Percentiles rank a stretch among this genome's conserved stretches.
Conservation (phyloP, 1,284 basidiomycete species). For the Cystobasidium pallidum region DNA sequence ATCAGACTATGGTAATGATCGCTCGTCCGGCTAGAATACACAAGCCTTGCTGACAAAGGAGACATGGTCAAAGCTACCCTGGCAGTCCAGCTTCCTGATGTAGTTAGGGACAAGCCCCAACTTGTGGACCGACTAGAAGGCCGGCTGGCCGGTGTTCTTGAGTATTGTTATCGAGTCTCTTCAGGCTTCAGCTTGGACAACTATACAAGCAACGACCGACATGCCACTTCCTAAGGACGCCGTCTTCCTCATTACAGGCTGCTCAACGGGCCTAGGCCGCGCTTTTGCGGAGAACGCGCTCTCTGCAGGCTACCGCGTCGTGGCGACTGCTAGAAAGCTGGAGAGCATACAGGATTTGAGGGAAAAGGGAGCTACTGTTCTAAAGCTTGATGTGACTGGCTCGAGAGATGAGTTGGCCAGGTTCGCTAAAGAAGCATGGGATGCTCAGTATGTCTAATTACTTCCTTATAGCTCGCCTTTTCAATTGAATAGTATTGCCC, state of each 20-base stretch:
- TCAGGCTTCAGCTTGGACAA: no score
- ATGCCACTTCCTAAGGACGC: not conserved
- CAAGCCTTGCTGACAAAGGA: no score
- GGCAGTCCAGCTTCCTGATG: no score
- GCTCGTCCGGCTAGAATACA: no score
- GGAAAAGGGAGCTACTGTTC: slow-evolving; percentile 5
- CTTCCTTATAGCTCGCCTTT: not conserved
- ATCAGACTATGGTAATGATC: no score
- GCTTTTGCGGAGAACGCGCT: slow-evolving; percentile 2
- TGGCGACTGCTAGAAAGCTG: slow-evolving; percentile 10
- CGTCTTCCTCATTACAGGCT: slow-evolving; percentile 14
- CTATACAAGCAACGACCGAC: not conserved
- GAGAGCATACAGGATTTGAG: slow-evolving; percentile 7
- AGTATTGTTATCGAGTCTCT: no score
- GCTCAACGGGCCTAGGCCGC: slow-evolving; percentile 6
- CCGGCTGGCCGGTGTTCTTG: no score
- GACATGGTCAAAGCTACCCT: no score
- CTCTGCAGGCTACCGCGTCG: not conserved
- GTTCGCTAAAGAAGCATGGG: slow-evolving; percentile 4
- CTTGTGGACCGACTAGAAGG: no score
- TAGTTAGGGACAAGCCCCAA: no score
- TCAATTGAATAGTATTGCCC: no score
- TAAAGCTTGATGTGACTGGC: not conserved
- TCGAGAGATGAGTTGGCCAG: not conserved
- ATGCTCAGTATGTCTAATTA: not conserved